phyloP scores from a whole-genome alignment of 2,329 filamentous ascomycete genomes.

The Geosmithia flava region DNA sequence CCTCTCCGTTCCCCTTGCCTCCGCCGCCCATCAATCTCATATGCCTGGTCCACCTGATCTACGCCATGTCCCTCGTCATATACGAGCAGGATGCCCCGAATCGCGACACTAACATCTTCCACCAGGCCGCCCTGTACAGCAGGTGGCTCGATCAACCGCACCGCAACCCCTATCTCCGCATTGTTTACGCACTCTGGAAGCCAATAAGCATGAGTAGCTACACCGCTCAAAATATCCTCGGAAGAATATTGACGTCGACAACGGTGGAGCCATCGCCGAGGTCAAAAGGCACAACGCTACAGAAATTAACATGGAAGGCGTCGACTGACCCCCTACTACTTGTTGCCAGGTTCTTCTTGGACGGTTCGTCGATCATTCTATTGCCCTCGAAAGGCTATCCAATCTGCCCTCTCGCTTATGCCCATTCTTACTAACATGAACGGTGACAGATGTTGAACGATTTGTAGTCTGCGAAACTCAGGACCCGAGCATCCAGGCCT shows the following conservation, averaged over 20 bases:
- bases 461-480: constrained; percentile 19
- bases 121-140: constrained; percentile 32
- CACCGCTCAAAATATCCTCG: constrained; percentile 15
- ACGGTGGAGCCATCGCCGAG: background rate
- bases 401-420: background rate
- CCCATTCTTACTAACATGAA: background rate
- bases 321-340: constrained; percentile 23
- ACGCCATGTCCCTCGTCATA: constrained; percentile 34
- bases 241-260: constrained; percentile 2
- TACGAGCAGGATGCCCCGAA: constrained; percentile 24
- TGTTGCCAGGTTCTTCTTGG: constrained; percentile 32
- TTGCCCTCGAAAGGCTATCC: too few relatives aligned
- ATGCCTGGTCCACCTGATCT: constrained; percentile 39
- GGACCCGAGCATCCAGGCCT: constrained; percentile 20
- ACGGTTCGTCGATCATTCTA: constrained; percentile 23
- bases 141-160: constrained; percentile 23
- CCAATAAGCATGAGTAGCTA: constrained; percentile 19
- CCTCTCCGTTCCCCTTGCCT: too few relatives aligned
- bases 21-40: constrained; percentile 28
- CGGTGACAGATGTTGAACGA: constrained; percentile 31
- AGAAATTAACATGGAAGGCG: constrained; percentile 4
- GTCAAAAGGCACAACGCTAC: background rate
- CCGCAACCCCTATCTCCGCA: constrained; percentile 24
- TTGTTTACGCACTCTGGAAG: constrained; percentile 36
- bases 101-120: constrained; percentile 28